Base-by-base conservation (phyloP, 148 eudicot genomes). In the Silene uniflora region DNA sequence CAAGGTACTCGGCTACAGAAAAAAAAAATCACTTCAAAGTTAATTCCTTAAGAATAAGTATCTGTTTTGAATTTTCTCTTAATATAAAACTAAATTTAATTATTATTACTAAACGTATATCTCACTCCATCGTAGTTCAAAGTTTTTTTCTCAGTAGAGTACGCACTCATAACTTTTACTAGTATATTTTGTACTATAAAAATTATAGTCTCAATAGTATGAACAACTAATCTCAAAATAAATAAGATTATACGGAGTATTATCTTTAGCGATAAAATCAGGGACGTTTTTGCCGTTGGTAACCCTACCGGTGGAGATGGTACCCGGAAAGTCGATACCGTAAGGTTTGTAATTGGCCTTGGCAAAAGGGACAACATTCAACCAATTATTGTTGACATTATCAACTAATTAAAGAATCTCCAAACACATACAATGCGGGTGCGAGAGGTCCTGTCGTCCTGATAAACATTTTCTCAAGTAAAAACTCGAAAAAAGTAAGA, bases 381-480 rank as follows among this genome's bases (percentile, higher is more conserved):
- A 71, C 14, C 74, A 35, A 72, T 90, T 90, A 60, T 90, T 88
- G n/a, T 90, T 90, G 23, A 89, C 94, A 55, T 81, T 84, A 19
- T 90, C 94, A 0, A 84, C 64, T 71, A 0, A 84, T 60, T 71
- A 85, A 75, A 0, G 94, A 90, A 76, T 90, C 94, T 0, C 94
- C 91, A 39, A 90, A 69, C 3, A 87, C 84, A 56, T 86, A 90
- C 25, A 90, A 62, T 1, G 91, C 89, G 2, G 91, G 89, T n/a
- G 80, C 86, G 44, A 67, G 80, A 4, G 69, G 74, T 22, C 24
- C 61, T 52, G 73, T 23, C n/a, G 74, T 22, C 24, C 61, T 52
- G 73, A 49, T 32, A 56, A 22, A 65, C 71, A 75, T 52, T 66
- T 29, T 29, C 8, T 35, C 46, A 67, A 54, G 21, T 9, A 27